Evolutionary conservation across 2,329 filamentous ascomycete genomes (phyloP), one percentile per base, ranked within the genome.

Genomic region (Aquanectria penicillioides): DNA sequence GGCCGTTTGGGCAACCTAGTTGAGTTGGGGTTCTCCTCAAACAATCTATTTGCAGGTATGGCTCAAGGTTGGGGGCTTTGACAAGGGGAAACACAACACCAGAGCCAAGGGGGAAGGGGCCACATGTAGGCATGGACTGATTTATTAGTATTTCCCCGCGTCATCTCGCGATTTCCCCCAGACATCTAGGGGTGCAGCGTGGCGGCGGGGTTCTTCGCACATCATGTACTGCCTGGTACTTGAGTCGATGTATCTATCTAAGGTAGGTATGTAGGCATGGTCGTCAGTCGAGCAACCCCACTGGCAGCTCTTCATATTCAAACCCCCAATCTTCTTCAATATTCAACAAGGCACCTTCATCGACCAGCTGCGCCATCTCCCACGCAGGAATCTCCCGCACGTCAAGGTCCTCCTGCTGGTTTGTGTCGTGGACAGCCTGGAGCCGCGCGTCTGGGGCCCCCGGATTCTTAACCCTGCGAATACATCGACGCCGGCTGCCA

Each of bases 321-420:
- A 76, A 71, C 2, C 67, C 70, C 72, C 72, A 77, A n/a, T 74
- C 73, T 40, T 73, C 73, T 3, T 69, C 70, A 7, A 75, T 64
- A 1, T 59, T 59, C 9, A 78, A 46, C 52, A 73, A 54, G 5
- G 70, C 75, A 2, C 71, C 71, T 1, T 66, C 69, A 18, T 53
- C 40, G 2, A 64, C 36, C 6, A 75, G 61, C 13, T 64, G 56
- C 5, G 41, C 57, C 53, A 61, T 60, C 7, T 66, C 70, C 22
- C 53, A 54, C 2, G 36, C 44, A 3, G 57, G 55, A 12, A 77
- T 48, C 18, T 20, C 33, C n/a, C 50, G 31, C 8, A 67, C n/a
- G 26, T 74, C 65, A 5, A 78, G 43, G 22, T 78, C 75, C 20
- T 13, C 52, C n/a, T 40, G 43, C 20, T 25, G 28, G 34, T 78